Conservation (phyloP, 2,329 filamentous ascomycete genomes). For the Xylariaceae sp. region DNA sequence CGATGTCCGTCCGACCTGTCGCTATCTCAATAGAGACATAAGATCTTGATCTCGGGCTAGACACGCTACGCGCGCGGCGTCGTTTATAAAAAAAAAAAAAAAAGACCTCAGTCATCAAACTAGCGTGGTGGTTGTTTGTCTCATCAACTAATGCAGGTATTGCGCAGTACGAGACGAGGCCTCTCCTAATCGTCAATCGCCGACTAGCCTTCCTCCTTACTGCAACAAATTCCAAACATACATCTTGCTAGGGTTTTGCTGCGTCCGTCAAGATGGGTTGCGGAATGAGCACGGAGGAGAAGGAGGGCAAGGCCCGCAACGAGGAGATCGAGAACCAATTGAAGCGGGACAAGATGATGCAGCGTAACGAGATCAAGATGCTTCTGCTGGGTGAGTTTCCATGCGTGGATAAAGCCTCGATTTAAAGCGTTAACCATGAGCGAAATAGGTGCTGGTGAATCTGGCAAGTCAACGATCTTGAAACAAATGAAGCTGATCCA, state of each 20-base stretch:
- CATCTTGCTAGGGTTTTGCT: slow-evolving; percentile 6
- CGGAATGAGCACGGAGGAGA: slow-evolving; percentile 99
- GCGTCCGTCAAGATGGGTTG: slow-evolving; percentile 81
- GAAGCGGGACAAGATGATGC: slow-evolving; percentile 97
- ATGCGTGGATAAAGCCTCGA: neutral
- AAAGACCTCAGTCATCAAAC: neutral
- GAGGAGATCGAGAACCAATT: slow-evolving; percentile 99
- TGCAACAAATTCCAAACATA: neutral
- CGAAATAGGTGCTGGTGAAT: slow-evolving; percentile 84
- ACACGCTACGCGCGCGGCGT: neutral
- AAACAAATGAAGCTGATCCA: slow-evolving; percentile 99
- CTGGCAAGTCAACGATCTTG: slow-evolving; percentile 87
- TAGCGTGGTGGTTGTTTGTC: neutral
- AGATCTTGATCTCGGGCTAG: neutral
- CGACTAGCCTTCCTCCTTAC: neutral
- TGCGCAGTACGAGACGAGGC: slow-evolving; percentile 13
- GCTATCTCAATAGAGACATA: slow-evolving; percentile 1
- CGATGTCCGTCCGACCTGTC: neutral
- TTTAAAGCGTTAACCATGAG: neutral
- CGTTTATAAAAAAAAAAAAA: neutral
- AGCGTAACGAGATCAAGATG: slow-evolving; percentile 99
- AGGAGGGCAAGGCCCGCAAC: slow-evolving; percentile 99
- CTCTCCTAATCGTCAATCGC: neutral
- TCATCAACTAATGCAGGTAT: slow-evolving; percentile 3
- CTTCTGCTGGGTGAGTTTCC: slow-evolving; percentile 76